Evolutionary conservation across 768 basidiomycete species (phyloP), one percentile per base, ranked within the genome.

Genomic region (Terana coerulea): DNA sequence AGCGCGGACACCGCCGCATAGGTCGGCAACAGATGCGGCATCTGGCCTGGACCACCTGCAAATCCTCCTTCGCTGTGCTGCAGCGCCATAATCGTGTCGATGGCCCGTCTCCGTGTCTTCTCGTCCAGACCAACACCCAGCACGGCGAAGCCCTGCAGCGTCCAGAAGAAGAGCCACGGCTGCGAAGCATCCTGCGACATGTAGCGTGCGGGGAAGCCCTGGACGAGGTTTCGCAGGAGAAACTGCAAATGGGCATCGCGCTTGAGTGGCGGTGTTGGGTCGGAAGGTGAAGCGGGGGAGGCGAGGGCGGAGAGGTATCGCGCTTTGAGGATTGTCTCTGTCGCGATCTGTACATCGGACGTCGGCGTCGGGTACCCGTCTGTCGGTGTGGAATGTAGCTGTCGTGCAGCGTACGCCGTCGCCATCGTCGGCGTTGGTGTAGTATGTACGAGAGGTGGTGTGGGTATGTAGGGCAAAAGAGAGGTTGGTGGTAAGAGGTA

Each of bases 101-200:
- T 84, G 9, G 83, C 81, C 47, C 94, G 94, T 52, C 30, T 82
- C 65, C 84, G 88, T 60, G 80, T 92, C 17, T 70, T 76, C 1
- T 84, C 83, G 73, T 95, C 93, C 44, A 95, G 60, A 1, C 73
- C 84, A 6, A 91, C 84, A 44, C 92, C 90, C 37, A 95, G 64
- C 2, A 83, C 64, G 59, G 88, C 86, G 60, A 97, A 87, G 12
- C 85, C 75, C 60, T 99, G 94, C 9, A 95, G 64, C 0, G 84
- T 85, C 95, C 97, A 98, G 70, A 90, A 98, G 53, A 98, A 65
- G 25, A 98, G 72, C 97, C 97, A 98, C 0, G 97, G 89, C 60
- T 95, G 86, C 58, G 91, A 94, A 0, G 95, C 95, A 64, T 98
- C 97, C 61, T 98, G 88, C 40, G 83, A 84, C 17, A 74, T 76